phyloP scores from a whole-genome alignment of 169 alveolate genomes.

The Prorocentrum cordatum region DNA sequence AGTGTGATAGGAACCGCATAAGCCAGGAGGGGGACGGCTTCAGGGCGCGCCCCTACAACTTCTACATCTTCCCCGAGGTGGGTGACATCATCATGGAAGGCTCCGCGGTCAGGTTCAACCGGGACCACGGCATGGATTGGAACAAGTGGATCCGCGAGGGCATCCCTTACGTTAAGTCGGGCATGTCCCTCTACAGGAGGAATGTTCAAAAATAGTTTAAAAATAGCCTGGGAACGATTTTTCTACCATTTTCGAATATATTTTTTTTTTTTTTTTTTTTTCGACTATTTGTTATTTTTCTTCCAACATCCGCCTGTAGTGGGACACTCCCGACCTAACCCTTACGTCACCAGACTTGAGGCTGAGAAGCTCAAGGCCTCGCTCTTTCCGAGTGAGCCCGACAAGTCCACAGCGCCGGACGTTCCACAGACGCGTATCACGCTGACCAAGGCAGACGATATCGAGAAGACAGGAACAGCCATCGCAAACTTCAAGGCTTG shows the following conservation, averaged over 20 bases:
- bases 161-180: conserved; percentile 11
- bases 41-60: conserved; percentile 8
- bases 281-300: too few species aligned
- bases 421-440: background rate
- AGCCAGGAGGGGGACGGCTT: background rate
- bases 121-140: conserved; percentile 41
- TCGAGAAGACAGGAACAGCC: conserved; percentile 4
- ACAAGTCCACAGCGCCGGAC: background rate
- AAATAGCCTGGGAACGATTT: too few species aligned
- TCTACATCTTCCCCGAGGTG: conserved; percentile 11
- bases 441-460: background rate
- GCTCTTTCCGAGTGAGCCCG: background rate
- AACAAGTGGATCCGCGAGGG: conserved; percentile 37
- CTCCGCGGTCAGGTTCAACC: conserved; percentile 13
- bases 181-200: too few species aligned
- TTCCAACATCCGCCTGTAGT: too few species aligned
- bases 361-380: background rate
- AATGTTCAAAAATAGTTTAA: too few species aligned
- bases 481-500: background rate
- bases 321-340: too few species aligned
- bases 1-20: background rate
- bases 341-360: too few species aligned
- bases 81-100: conserved; percentile 35
- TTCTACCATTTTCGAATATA: too few species aligned
- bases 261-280: too few species aligned